Evolutionary conservation across 192 early-diverging fungal species (phyloP).

Genomic region (Lunasporangiospora selenospora): DNA sequence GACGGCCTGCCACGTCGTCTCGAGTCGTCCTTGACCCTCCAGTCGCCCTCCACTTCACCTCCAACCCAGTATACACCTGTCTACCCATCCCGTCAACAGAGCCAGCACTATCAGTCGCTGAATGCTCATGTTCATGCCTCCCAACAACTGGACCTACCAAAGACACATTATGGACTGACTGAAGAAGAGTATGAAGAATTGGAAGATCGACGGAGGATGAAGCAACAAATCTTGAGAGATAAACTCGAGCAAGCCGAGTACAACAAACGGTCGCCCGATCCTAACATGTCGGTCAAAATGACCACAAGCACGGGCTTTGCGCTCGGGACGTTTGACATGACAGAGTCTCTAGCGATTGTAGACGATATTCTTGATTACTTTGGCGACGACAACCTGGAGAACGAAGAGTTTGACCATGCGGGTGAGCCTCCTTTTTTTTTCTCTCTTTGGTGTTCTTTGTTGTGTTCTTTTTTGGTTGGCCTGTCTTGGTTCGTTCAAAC

Average conservation of each 20-base stretch:
- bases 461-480: too few species aligned
- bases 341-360: conserved; percentile 43
- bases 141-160: conserved; percentile 2
- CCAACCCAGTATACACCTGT: too few species aligned
- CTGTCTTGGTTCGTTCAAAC: not conserved
- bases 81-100: conserved; percentile 35
- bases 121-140: conserved; percentile 10
- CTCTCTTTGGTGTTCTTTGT: not conserved
- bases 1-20: conserved; percentile 3
- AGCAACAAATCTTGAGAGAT: conserved; percentile 38
- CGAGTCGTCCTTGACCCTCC: conserved; percentile 6
- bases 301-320: conserved; percentile 37
- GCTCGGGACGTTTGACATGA: conserved; percentile 40
- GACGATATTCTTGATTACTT: conserved; percentile 47
- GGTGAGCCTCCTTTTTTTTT: not conserved
- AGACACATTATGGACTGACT: conserved; percentile 24
- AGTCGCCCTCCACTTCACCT: not conserved
- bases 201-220: conserved; percentile 43
- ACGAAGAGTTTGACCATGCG: conserved; percentile 13
- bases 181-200: conserved; percentile 38
- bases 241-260: conserved; percentile 24
- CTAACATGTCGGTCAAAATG: conserved; percentile 34
- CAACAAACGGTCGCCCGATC: conserved; percentile 9
- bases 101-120: conserved; percentile 28
- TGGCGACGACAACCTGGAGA: conserved; percentile 31